phyloP scores from a whole-genome alignment of 352 stramenopile genomes.

The Globisporangium cylindrosporum region DNA sequence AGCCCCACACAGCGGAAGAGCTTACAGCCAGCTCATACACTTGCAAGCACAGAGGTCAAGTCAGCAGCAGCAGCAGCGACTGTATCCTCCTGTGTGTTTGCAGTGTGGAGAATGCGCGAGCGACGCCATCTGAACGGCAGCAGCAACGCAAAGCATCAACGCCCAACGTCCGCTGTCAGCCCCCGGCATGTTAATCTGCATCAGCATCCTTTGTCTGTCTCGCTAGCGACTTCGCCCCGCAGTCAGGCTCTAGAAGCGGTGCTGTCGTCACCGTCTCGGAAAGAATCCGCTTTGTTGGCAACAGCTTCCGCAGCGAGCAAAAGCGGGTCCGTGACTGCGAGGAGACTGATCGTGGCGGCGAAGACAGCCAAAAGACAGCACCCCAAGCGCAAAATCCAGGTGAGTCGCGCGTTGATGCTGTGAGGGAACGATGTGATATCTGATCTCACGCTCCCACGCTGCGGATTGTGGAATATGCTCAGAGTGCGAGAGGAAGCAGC shows the following conservation, averaged over 20 bases:
- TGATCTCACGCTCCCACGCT: too few relatives aligned
- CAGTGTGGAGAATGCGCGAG: slow-evolving; percentile 28
- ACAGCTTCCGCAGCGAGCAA: not conserved
- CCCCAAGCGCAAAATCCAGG: slow-evolving; percentile 2
- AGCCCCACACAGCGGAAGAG: not conserved
- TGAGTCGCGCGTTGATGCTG: not conserved
- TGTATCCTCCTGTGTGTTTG: not conserved
- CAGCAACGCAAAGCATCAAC: slow-evolving; percentile 38
- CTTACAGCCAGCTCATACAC: not conserved
- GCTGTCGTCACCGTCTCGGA: slow-evolving; percentile 1
- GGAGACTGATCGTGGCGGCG: slow-evolving; percentile 10
- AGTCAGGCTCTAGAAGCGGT: not conserved
- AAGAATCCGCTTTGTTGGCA: not conserved
- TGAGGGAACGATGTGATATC: too few relatives aligned
- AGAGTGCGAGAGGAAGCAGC: slow-evolving; percentile 32
- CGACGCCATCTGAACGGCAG: slow-evolving; percentile 51
- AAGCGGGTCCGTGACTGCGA: slow-evolving; percentile 23
- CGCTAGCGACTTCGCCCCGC: not conserved
- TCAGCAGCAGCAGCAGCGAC: not conserved
- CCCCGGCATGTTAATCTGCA: not conserved
- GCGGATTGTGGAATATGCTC: not conserved
- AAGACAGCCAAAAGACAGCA: not conserved
- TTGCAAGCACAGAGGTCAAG: not conserved
- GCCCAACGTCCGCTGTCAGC: slow-evolving; percentile 1
- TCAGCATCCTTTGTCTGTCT: not conserved